These are phyloP conservation scores for Magnusiomyces sp. DNA, from an alignment of 1,139 yeast genomes.

Conservation along the genomic window DNA sequence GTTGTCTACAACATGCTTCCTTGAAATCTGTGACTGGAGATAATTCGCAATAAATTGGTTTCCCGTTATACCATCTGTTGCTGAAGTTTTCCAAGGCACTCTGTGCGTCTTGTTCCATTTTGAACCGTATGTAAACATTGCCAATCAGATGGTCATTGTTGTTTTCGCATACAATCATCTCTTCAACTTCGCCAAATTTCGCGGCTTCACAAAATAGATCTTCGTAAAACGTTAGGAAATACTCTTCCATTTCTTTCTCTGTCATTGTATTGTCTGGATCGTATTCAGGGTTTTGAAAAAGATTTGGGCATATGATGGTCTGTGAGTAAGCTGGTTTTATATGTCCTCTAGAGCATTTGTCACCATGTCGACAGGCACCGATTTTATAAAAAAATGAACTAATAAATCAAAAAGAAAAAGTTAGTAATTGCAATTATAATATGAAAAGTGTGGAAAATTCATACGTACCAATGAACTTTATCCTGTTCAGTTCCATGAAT, in stretches of 20 bases:
- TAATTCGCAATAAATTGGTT: slow-evolving; percentile 75
- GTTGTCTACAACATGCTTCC: slow-evolving; percentile 71
- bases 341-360: slow-evolving; percentile 74
- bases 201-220: slow-evolving; percentile 67
- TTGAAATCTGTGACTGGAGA: slow-evolving; percentile 66
- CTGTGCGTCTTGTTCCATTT: slow-evolving; percentile 48
- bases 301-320: slow-evolving; percentile 58
- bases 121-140: slow-evolving; percentile 66
- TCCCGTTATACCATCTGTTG: slow-evolving; percentile 71
- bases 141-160: slow-evolving; percentile 76
- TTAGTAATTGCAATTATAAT: slow-evolving; percentile 11
- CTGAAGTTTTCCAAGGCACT: slow-evolving; percentile 55
- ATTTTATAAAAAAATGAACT: slow-evolving; percentile 65
- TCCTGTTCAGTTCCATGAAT: slow-evolving; percentile 39
- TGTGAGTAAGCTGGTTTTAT: slow-evolving; percentile 58
- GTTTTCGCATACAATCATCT: slow-evolving; percentile 73
- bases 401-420: slow-evolving; percentile 11
- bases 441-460: background rate
- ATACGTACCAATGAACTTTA: slow-evolving; percentile 36
- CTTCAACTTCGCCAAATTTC: slow-evolving; percentile 50
- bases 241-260: slow-evolving; percentile 39
- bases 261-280: slow-evolving; percentile 24
- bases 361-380: slow-evolving; percentile 94
- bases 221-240: slow-evolving; percentile 59
- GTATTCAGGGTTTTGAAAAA: slow-evolving; percentile 57